Evolutionary conservation across 2,329 filamentous ascomycete genomes (phyloP).

Genomic region (Diplocarpon rosae): DNA sequence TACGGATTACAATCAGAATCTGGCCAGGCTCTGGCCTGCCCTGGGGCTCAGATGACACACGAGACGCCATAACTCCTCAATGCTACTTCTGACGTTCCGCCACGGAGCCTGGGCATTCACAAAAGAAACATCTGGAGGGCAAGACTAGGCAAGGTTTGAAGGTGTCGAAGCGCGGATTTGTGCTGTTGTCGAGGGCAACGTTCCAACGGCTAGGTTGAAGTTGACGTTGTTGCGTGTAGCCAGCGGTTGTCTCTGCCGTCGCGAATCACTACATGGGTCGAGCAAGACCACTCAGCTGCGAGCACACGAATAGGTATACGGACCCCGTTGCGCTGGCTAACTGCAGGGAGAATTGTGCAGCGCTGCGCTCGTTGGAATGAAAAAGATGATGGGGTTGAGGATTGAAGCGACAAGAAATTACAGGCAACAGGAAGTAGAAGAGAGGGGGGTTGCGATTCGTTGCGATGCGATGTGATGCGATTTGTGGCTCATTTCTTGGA

Average conservation of each 20-base stretch:
- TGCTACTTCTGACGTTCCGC: slow-evolving; percentile 16
- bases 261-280: slow-evolving; percentile 8
- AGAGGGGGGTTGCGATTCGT: too few relatives aligned
- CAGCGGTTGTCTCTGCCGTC: slow-evolving; percentile 12
- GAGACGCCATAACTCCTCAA: slow-evolving; percentile 31
- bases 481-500: too few relatives aligned
- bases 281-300: slow-evolving; percentile 5
- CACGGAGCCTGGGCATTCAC: slow-evolving; percentile 13
- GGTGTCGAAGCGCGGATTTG: not conserved
- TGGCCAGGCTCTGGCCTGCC: slow-evolving; percentile 49
- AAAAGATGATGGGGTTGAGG: not conserved
- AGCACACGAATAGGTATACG: slow-evolving; percentile 2
- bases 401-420: too few relatives aligned
- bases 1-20: slow-evolving; percentile 61
- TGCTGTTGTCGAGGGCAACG: not conserved
- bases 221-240: slow-evolving; percentile 13
- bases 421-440: too few relatives aligned
- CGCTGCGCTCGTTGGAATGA: not conserved
- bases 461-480: too few relatives aligned
- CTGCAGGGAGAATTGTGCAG: not conserved
- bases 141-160: slow-evolving; percentile 1
- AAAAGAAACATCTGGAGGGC: slow-evolving; percentile 17
- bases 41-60: slow-evolving; percentile 30
- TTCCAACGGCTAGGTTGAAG: not conserved
- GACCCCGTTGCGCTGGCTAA: not conserved